A percentile compares a stretch with the other conserved stretches of the same genome.
phyloP scores from a whole-genome alignment of 1,139 yeast genomes.

The Candida sojae region DNA sequence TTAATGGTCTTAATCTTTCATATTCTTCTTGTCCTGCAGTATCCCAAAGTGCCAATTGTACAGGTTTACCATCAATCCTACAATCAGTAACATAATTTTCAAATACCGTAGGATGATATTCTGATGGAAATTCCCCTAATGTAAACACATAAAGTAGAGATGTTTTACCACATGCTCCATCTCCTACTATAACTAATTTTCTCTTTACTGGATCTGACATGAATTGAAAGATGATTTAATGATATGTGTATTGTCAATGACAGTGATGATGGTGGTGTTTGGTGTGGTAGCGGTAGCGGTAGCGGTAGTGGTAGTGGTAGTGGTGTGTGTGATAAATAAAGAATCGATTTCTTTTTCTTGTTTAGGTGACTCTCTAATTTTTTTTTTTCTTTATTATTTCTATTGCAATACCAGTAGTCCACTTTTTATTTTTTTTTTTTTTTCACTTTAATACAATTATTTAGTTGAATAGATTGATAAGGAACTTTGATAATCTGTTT shows the following conservation, averaged over 20 bases:
- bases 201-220: conserved; percentile 46
- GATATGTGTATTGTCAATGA: too few species aligned
- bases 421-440: neutral
- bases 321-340: too few species aligned
- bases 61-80: conserved; percentile 88
- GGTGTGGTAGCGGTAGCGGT: too few species aligned
- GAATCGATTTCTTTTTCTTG: too few species aligned
- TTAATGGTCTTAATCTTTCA: conserved; percentile 78
- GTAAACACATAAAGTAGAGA: conserved; percentile 90
- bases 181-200: conserved; percentile 90
- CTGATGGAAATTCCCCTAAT: conserved; percentile 81
- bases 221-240: too few species aligned
- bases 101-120: conserved; percentile 91
- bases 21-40: conserved; percentile 97
- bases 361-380: too few species aligned
- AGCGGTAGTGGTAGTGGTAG: too few species aligned
- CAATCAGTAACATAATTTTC: conserved; percentile 94
- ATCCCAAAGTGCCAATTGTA: conserved; percentile 90
- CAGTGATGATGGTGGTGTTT: too few species aligned
- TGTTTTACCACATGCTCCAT: conserved; percentile 95
- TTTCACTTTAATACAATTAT: neutral
- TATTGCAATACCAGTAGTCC: too few species aligned
- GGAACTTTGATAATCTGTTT: neutral
- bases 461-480: neutral
- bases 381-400: too few species aligned